Percentiles rank a stretch among this genome's conserved stretches.
These are phyloP conservation scores for Lasiosphaeria hispida DNA, from an alignment of 495 filamentous ascomycete genomes.

Conservation along the genomic window DNA sequence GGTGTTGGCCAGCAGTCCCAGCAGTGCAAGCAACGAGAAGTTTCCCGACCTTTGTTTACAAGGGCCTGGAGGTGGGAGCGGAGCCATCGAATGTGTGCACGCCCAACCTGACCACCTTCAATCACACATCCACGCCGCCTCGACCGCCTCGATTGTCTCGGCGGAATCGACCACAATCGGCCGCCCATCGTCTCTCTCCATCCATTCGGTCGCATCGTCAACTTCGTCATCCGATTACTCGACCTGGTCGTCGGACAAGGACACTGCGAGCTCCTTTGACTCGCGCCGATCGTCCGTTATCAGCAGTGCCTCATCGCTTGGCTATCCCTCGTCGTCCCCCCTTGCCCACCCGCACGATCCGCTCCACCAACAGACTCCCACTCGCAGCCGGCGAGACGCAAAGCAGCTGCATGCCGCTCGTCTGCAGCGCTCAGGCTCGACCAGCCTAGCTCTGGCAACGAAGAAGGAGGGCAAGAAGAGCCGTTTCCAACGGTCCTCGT, in stretches of 20 bases:
- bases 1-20: slow-evolving; percentile 20
- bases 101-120: slow-evolving; percentile 6
- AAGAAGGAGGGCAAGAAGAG: slow-evolving; percentile 26
- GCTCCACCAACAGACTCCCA: not conserved
- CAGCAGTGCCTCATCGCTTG: slow-evolving; percentile 25
- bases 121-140: not conserved
- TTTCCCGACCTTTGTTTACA: slow-evolving; percentile 36
- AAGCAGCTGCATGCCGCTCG: slow-evolving; percentile 36
- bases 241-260: slow-evolving; percentile 19
- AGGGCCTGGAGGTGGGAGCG: slow-evolving; percentile 9
- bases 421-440: slow-evolving; percentile 32
- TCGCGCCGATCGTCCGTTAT: slow-evolving; percentile 29
- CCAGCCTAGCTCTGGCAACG: slow-evolving; percentile 28
- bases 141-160: not conserved
- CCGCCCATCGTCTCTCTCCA: slow-evolving; percentile 28
- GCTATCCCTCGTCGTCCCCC: slow-evolving; percentile 7
- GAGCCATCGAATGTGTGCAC: slow-evolving; percentile 6
- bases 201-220: slow-evolving; percentile 26
- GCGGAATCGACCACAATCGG: not conserved
- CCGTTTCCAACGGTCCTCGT: slow-evolving; percentile 31
- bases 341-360: slow-evolving; percentile 1
- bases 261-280: slow-evolving; percentile 19
- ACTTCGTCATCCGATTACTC: slow-evolving; percentile 21
- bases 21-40: slow-evolving; percentile 21
- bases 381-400: slow-evolving; percentile 33